A percentile compares a stretch with the other conserved stretches of the same genome.
Conservation (phyloP, 2,329 filamentous ascomycete species). For the Metarhizium sp. region DNA sequence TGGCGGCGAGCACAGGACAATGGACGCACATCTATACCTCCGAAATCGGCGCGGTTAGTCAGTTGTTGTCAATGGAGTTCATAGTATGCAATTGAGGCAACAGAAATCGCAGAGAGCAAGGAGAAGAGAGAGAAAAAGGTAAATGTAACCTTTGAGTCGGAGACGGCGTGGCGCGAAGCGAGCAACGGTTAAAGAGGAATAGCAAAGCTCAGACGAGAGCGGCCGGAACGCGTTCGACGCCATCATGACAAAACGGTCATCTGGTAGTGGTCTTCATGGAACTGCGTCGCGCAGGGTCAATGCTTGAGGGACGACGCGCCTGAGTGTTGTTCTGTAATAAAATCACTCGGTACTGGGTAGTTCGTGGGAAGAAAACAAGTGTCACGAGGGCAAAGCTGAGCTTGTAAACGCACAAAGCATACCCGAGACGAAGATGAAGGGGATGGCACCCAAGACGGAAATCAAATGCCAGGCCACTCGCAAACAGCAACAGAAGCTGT, state of each 20-base stretch:
- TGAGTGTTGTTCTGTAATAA: background rate
- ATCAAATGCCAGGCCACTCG: background rate
- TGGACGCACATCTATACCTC: slow-evolving; percentile 9
- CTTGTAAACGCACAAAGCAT: background rate
- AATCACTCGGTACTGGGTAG: background rate
- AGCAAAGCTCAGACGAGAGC: slow-evolving; percentile 22
- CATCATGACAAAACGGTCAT: slow-evolving; percentile 23
- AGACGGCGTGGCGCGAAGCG: slow-evolving; percentile 16
- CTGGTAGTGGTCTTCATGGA: slow-evolving; percentile 10
- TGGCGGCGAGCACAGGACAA: slow-evolving; percentile 19
- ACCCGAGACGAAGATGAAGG: background rate
- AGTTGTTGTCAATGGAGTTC: slow-evolving; percentile 3
- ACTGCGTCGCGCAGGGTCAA: background rate
- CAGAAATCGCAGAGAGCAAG: background rate
- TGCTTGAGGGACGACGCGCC: background rate
- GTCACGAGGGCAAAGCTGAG: background rate
- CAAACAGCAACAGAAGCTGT: background rate
- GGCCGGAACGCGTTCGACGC: slow-evolving; percentile 24
- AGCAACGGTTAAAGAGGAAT: slow-evolving; percentile 12
- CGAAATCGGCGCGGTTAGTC: background rate
- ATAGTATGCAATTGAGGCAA: background rate
- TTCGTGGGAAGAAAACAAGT: background rate
- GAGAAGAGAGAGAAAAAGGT: background rate
- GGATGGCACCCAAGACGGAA: background rate
- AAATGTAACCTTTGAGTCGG: slow-evolving; percentile 12